phyloP scores from a whole-genome alignment of 2,329 filamentous ascomycete genomes.

The Cercospora sp. region DNA sequence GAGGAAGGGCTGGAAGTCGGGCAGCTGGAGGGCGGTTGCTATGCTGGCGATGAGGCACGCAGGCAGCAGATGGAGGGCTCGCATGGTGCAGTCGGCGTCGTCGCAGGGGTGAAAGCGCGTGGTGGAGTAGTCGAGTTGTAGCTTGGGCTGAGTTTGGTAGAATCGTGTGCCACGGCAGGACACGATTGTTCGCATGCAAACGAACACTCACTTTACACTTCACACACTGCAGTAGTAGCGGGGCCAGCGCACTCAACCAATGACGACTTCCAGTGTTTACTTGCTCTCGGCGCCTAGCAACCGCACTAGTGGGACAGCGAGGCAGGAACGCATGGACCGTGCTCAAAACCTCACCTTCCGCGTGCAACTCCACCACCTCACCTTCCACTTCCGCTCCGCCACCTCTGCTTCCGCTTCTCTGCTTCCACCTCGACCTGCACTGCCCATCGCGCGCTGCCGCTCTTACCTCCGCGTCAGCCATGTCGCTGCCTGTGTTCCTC shows the following conservation, averaged over 20 bases:
- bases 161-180: background rate
- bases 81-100: slow-evolving; percentile 21
- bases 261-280: slow-evolving; percentile 9
- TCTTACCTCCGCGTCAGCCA: background rate
- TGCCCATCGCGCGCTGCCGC: background rate
- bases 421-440: background rate
- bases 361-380: background rate
- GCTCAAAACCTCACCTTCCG: background rate
- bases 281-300: slow-evolving; percentile 3
- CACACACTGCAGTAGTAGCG: background rate
- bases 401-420: background rate
- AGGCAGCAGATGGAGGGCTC: slow-evolving; percentile 24
- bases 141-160: background rate
- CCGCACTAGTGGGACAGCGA: background rate
- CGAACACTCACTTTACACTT: background rate
- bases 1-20: slow-evolving; percentile 36
- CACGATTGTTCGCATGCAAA: background rate
- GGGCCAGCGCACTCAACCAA: slow-evolving; percentile 3
- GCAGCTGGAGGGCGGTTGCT: slow-evolving; percentile 31
- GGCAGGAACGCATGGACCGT: slow-evolving; percentile 1
- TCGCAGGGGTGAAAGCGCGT: background rate
- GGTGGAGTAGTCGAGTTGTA: background rate
- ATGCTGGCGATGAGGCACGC: slow-evolving; percentile 21
- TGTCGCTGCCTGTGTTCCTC: background rate
- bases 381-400: background rate